Conservation (phyloP, 352 stramenopile genomes). For the Phytophthora vignae region DNA sequence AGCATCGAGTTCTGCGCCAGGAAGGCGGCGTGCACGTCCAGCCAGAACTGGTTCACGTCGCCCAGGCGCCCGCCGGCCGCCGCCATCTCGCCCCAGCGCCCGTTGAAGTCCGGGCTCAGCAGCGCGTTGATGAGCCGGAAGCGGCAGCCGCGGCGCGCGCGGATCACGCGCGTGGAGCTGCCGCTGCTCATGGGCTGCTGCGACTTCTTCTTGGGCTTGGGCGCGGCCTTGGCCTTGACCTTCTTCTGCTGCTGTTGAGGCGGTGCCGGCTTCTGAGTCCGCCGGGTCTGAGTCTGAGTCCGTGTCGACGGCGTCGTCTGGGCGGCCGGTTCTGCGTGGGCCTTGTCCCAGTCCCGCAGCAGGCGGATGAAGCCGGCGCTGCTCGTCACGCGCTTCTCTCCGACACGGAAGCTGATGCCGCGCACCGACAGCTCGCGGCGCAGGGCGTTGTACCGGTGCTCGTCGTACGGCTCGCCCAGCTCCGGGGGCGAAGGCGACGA, state of each 20-base stretch:
- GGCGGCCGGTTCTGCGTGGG: not conserved
- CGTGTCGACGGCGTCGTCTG: too few relatives aligned
- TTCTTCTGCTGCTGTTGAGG: not conserved
- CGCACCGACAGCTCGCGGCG: constrained; percentile 45
- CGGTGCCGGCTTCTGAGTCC: not conserved
- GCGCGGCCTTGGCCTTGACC: not conserved
- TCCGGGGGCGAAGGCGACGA: constrained; percentile 2
- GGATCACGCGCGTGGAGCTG: constrained; percentile 16
- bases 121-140: constrained; percentile 80
- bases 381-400: constrained; percentile 24
- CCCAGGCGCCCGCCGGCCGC: constrained; percentile 17
- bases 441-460: constrained; percentile 41
- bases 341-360: constrained; percentile 49
- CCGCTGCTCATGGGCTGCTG: constrained; percentile 1
- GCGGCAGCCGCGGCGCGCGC: constrained; percentile 61
- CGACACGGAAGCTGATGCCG: constrained; percentile 23
- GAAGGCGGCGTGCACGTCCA: constrained; percentile 68
- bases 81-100: constrained; percentile 62
- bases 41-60: constrained; percentile 61
- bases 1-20: constrained; percentile 53
- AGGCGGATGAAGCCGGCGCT: constrained; percentile 38
- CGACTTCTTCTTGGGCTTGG: not conserved
- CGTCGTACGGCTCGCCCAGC: constrained; percentile 57
- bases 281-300: not conserved
- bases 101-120: constrained; percentile 63